Percentiles rank a stretch among this genome's conserved stretches.
phyloP scores from a whole-genome alignment of 805 yeast species.

The Candida awuae region DNA sequence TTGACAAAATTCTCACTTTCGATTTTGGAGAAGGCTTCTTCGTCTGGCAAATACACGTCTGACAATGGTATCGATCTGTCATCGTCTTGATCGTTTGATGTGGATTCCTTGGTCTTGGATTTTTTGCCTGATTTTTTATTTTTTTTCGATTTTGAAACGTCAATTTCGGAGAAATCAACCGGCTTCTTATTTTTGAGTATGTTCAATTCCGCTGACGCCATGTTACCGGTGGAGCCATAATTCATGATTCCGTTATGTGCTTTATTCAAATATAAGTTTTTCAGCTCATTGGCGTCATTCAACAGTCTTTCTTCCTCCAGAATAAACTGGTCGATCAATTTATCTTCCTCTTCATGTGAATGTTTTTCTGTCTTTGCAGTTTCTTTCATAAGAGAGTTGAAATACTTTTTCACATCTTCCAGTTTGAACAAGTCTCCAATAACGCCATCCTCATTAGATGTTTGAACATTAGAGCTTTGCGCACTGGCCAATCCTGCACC shows the following conservation, averaged over 20 bases:
- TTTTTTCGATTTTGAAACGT: too few species aligned
- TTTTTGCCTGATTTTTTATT: neutral
- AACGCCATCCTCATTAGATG: neutral
- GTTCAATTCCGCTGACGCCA: slow-evolving; percentile 1
- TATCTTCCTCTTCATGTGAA: neutral
- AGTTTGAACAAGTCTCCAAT: slow-evolving; percentile 1
- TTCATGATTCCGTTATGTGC: slow-evolving; percentile 16
- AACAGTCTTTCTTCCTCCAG: slow-evolving; percentile 2
- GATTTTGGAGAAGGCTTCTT: slow-evolving; percentile 22
- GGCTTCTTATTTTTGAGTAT: slow-evolving; percentile 13
- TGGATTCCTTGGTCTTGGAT: neutral
- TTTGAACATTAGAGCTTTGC: too few species aligned
- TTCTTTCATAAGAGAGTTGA: slow-evolving; percentile 1
- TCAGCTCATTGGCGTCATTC: slow-evolving; percentile 20
- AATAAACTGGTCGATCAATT: neutral
- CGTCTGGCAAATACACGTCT: slow-evolving; percentile 21
- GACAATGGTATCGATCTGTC: slow-evolving; percentile 26
- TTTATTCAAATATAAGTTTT: slow-evolving; percentile 19
- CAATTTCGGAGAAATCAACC: too few species aligned
- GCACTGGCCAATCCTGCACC: too few species aligned
- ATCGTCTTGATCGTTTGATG: slow-evolving; percentile 18
- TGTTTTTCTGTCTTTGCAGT: slow-evolving; percentile 1
- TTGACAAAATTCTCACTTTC: slow-evolving; percentile 24
- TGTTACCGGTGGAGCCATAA: slow-evolving; percentile 26
- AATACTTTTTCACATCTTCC: slow-evolving; percentile 4